Percentiles rank a stretch among this genome's conserved stretches.
These are phyloP conservation scores for Sphagnum fallax DNA, from an alignment of 228 moss, liverwort and hornwort species.

Conservation along the genomic window DNA sequence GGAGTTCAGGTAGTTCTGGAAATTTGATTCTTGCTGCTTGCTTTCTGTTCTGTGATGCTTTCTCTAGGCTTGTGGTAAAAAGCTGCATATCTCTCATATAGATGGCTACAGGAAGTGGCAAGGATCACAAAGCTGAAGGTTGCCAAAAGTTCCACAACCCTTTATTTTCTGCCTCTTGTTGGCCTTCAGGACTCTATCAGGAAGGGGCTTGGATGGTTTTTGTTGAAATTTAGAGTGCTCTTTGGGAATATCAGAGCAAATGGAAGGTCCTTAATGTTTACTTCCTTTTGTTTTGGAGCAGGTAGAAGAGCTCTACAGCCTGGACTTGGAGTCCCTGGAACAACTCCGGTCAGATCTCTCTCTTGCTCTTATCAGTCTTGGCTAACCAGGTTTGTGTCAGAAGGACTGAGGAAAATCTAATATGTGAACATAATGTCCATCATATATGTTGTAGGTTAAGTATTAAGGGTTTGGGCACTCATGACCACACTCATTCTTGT, in stretches of 20 bases:
- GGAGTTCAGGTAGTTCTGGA: constrained; percentile 66
- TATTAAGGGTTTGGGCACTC: no score
- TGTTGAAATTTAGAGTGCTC: no score
- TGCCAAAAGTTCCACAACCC: neutral
- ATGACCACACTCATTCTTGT: no score
- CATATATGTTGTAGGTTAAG: no score
- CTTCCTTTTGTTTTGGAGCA: constrained; percentile 7
- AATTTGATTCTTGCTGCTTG: neutral
- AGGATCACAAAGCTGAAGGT: neutral
- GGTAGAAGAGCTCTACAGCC: constrained; percentile 95
- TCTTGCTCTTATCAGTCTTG: neutral
- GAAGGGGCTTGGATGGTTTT: no score
- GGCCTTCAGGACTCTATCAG: no score
- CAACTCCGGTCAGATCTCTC: constrained; percentile 44
- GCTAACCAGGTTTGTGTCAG: no score
- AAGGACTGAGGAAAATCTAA: no score
- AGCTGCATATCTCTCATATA: neutral
- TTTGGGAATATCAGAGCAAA: no score
- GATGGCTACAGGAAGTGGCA: neutral
- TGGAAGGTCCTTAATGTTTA: neutral
- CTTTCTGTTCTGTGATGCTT: neutral
- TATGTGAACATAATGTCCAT: no score
- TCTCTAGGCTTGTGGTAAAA: neutral
- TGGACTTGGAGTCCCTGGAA: constrained; percentile 75
- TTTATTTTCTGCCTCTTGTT: neutral